Evolutionary conservation across 805 yeast species (phyloP), one percentile per base, ranked within the genome.

Genomic region (Komagataella pastoris): DNA sequence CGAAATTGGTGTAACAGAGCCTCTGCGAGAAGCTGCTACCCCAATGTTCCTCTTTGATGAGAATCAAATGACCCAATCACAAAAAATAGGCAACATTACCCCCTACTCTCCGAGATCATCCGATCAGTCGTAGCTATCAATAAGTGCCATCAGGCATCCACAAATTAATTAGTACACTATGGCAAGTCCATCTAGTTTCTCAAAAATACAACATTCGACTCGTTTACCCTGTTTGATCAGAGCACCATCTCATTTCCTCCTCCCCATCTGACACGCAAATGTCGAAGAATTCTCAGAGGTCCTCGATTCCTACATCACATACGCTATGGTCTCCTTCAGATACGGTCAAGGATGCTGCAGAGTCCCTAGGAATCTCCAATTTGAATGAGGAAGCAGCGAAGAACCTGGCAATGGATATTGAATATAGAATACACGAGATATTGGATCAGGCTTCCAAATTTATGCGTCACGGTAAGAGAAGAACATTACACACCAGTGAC

Each of bases 401-500:
- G 62, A 88, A 93, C 55, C 71, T 93, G 55, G 98, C 99, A 6
- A 93, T 93, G 99, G 99, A 93, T 64, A 95, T 93, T n/a, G 99
- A 93, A 69, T 93, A 95, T 65, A 78, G 99, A 55, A 87, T 93
- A 57, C 91, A 91, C 65, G 98, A 93, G 68, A 86, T 93, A 45
- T 71, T 95, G 54, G 99, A 93, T 65, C 96, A 93, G 57, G 98
- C 99, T 18, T 80, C 85, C 52, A 93, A 93, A 65, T 91, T 91
- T 67, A 93, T 91, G 91, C 77, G 97, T 58, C 97, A 93, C 66
- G 81, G 93, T 24, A 91, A 90, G 65, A 73, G 98, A 48, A 84
- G 85, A 54, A 77, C 86, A 0, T 69, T 93, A 44, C 80, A 88
- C 24, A 87, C 96, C 0, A 75, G 77, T 47, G 99, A 93, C 67